Evolutionary conservation across 768 basidiomycete species (phyloP).

Genomic region (Dioszegia aurantiaca): DNA sequence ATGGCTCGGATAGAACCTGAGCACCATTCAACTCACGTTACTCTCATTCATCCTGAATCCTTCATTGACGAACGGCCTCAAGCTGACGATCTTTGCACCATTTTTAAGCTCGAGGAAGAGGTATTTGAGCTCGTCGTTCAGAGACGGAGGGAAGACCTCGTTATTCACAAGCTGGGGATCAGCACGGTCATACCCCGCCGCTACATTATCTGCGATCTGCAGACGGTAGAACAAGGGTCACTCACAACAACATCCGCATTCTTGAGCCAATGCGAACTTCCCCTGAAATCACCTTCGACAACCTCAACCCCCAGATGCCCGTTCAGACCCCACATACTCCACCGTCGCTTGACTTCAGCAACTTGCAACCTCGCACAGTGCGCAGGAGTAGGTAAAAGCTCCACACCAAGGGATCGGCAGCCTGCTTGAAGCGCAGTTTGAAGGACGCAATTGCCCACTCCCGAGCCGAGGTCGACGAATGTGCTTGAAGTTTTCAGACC

Average conservation of each 20-base stretch:
- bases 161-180: slow-evolving; percentile 49
- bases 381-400: slow-evolving; percentile 74
- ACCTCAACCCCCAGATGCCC: slow-evolving; percentile 69
- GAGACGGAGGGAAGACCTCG: slow-evolving; percentile 53
- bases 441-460: slow-evolving; percentile 78
- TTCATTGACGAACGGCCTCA: slow-evolving; percentile 73
- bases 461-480: slow-evolving; percentile 80
- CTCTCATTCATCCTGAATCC: slow-evolving; percentile 77
- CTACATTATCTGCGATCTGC: slow-evolving; percentile 1
- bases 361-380: slow-evolving; percentile 73
- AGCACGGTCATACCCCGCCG: too few relatives aligned
- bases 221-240: slow-evolving; percentile 8
- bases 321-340: slow-evolving; percentile 84
- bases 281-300: slow-evolving; percentile 83
- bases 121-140: slow-evolving; percentile 80
- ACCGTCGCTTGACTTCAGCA: slow-evolving; percentile 69
- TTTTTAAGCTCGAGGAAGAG: slow-evolving; percentile 94
- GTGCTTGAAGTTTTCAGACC: slow-evolving; percentile 62
- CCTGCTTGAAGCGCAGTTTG: slow-evolving; percentile 72
- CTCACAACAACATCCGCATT: slow-evolving; percentile 85
- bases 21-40: slow-evolving; percentile 59
- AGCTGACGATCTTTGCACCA: slow-evolving; percentile 80
- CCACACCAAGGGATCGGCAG: slow-evolving; percentile 64
- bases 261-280: slow-evolving; percentile 65
- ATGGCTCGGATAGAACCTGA: not conserved